Evolutionary conservation across 2,329 filamentous ascomycete species (phyloP).

Genomic region (Cephalotrichum gorgonifer): DNA sequence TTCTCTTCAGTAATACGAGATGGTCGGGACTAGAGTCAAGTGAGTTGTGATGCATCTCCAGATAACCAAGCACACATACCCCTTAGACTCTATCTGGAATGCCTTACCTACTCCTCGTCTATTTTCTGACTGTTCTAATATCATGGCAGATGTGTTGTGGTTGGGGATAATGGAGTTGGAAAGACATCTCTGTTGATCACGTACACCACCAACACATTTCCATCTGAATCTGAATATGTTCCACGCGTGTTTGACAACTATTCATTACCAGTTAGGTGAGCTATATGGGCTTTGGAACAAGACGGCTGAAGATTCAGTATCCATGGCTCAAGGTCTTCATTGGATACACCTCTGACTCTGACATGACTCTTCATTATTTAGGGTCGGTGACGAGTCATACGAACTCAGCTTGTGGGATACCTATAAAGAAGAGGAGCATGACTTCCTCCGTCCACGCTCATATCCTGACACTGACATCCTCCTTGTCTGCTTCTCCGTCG

Average conservation of each 20-base stretch:
- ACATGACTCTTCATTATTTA: constrained; percentile 23
- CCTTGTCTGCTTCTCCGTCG: constrained; percentile 97
- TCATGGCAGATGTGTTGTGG: constrained; percentile 99
- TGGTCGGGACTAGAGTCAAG: too few relatives aligned
- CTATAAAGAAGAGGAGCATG: constrained; percentile 98
- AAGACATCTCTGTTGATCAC: constrained; percentile 99
- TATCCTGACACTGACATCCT: constrained; percentile 99
- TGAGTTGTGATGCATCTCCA: too few relatives aligned
- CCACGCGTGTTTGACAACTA: constrained; percentile 99
- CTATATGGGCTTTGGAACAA: constrained; percentile 22
- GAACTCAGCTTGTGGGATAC: constrained; percentile 97
- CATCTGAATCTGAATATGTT: constrained; percentile 98
- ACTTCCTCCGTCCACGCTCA: constrained; percentile 87
- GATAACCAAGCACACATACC: too few relatives aligned
- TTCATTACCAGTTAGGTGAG: constrained; percentile 98
- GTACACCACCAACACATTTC: constrained; percentile 99
- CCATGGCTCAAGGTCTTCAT: not conserved
- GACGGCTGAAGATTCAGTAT: constrained; percentile 3
- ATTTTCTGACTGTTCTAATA: too few relatives aligned
- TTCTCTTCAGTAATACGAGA: too few relatives aligned
- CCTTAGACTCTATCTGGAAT: too few relatives aligned
- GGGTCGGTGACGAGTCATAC: constrained; percentile 98
- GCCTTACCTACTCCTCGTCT: too few relatives aligned
- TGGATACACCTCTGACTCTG: not conserved
- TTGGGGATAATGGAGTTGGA: constrained; percentile 97